A percentile compares a stretch with the other conserved stretches of the same genome.
Evolutionary conservation across 257 asterid genomes (phyloP).

Genomic region (Solanum bulbocastanum): DNA sequence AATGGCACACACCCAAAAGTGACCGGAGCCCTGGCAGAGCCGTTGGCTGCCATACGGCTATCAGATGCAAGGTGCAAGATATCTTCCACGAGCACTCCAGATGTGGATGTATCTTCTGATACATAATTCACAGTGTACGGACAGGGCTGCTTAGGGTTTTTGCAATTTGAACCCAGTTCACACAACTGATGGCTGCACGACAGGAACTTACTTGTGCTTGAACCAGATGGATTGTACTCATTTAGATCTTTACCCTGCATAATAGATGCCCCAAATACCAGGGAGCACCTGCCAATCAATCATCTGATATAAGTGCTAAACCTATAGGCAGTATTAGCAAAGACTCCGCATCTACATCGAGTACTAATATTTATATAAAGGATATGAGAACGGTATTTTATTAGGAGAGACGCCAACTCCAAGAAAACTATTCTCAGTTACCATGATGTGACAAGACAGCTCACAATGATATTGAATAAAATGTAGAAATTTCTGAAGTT

Average conservation of each 20-base stretch:
- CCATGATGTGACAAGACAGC: not conserved
- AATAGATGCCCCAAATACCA: conserved; percentile 82
- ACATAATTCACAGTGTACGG: conserved; percentile 55
- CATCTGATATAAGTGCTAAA: conserved; percentile 63
- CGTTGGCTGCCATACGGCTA: conserved; percentile 23
- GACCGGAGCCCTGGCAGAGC: conserved; percentile 53
- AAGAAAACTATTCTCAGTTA: not conserved
- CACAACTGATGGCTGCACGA: conserved; percentile 68
- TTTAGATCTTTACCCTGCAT: conserved; percentile 80
- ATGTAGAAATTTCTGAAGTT: not conserved
- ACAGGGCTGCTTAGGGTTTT: conserved; percentile 46
- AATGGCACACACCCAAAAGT: conserved; percentile 46
- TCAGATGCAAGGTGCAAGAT: conserved; percentile 63
- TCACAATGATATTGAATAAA: not conserved
- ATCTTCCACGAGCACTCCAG: conserved; percentile 77
- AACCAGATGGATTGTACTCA: conserved; percentile 65
- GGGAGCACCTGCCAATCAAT: conserved; percentile 97
- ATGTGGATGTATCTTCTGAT: conserved; percentile 61
- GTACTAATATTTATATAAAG: not conserved
- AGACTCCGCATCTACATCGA: not conserved
- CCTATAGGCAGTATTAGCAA: conserved; percentile 22
- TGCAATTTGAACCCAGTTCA: conserved; percentile 44
- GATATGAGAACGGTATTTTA: not conserved
- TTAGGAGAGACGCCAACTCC: not conserved
- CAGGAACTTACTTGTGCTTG: conserved; percentile 57